These are phyloP conservation scores for Geotrichum aggregatum DNA, from an alignment of 1,139 yeast genomes.

Conservation along the genomic window DNA sequence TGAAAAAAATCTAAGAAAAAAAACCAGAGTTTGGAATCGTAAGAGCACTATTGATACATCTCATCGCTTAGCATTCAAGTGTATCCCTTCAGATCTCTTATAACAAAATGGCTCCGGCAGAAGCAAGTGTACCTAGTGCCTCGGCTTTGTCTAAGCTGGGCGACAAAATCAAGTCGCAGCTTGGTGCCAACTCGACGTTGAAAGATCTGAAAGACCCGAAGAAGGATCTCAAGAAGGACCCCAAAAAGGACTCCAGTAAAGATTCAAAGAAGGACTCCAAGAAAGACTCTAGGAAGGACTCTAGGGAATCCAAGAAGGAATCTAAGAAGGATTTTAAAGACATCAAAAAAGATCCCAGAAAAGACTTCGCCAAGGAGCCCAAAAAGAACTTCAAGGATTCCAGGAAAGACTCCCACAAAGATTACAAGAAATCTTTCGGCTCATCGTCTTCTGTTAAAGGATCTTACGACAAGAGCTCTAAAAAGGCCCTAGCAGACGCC, in stretches of 20 bases:
- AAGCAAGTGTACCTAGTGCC: slow-evolving; percentile 15
- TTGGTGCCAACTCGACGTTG: slow-evolving; percentile 21
- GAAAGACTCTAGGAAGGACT: slow-evolving; percentile 20
- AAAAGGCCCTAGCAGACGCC: neutral
- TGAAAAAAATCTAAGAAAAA: neutral
- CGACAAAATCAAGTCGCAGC: slow-evolving; percentile 33
- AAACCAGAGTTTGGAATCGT: neutral
- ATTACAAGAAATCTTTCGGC: slow-evolving; percentile 20
- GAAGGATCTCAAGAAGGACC: slow-evolving; percentile 22
- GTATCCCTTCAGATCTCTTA: no score
- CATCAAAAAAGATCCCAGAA: slow-evolving; percentile 34
- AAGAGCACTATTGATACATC: neutral
- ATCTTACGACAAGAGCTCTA: slow-evolving; percentile 12
- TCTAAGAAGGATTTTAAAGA: slow-evolving; percentile 9
- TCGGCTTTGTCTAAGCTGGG: slow-evolving; percentile 33
- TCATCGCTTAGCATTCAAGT: neutral
- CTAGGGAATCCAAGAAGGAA: slow-evolving; percentile 33
- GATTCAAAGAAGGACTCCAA: slow-evolving; percentile 32
- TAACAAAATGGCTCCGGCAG: slow-evolving; percentile 3
- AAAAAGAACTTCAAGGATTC: slow-evolving; percentile 27
- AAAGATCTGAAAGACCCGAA: neutral
- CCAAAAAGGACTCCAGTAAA: slow-evolving; percentile 22
- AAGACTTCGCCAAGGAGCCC: slow-evolving; percentile 24
- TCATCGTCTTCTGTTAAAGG: neutral
- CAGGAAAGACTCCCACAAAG: slow-evolving; percentile 28